A percentile compares a stretch with the other conserved stretches of the same genome.
phyloP scores from a whole-genome alignment of 805 yeast species.

The Starmerella riodocensis region DNA sequence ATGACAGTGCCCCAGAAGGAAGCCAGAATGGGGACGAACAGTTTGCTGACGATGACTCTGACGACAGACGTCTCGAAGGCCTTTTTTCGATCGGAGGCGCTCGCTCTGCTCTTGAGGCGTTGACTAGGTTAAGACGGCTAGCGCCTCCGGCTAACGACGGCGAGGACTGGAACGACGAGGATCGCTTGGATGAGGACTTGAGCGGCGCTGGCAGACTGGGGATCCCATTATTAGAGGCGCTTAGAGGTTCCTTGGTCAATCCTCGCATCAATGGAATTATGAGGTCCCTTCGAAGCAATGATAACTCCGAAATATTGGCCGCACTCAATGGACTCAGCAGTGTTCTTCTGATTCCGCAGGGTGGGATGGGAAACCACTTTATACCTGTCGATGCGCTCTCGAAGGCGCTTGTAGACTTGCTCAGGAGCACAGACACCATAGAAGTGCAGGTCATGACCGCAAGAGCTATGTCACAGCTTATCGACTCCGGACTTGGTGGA shows the following conservation, averaged over 20 bases:
- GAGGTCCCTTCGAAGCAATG: slow-evolving; percentile 5
- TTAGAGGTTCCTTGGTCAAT: slow-evolving; percentile 1
- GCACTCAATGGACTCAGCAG: slow-evolving; percentile 28
- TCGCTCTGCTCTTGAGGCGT: not conserved
- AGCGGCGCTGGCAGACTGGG: slow-evolving; percentile 22
- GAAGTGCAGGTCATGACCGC: slow-evolving; percentile 78
- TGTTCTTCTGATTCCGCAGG: slow-evolving; percentile 24
- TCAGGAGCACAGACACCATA: slow-evolving; percentile 44
- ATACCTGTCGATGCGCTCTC: slow-evolving; percentile 50
- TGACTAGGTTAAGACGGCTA: not conserved
- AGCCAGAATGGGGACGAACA: slow-evolving; percentile 21
- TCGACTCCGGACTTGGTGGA: slow-evolving; percentile 48
- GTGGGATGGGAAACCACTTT: slow-evolving; percentile 21
- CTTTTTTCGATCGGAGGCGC: not conserved
- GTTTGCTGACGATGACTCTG: slow-evolving; percentile 13
- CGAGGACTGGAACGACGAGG: slow-evolving; percentile 24
- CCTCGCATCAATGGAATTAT: slow-evolving; percentile 23
- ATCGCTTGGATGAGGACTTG: slow-evolving; percentile 18
- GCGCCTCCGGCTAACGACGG: slow-evolving; percentile 11
- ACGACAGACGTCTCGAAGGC: slow-evolving; percentile 12
- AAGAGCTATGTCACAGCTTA: slow-evolving; percentile 65
- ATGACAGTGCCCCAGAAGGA: slow-evolving; percentile 1
- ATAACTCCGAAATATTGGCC: slow-evolving; percentile 18
- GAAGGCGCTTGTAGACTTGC: slow-evolving; percentile 40
- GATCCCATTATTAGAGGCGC: slow-evolving; percentile 2